Percentiles rank a stretch among this genome's conserved stretches.
These are phyloP conservation scores for Rubroshorea leprosula DNA, from an alignment of 345 rosid genomes.

Conservation along the genomic window DNA sequence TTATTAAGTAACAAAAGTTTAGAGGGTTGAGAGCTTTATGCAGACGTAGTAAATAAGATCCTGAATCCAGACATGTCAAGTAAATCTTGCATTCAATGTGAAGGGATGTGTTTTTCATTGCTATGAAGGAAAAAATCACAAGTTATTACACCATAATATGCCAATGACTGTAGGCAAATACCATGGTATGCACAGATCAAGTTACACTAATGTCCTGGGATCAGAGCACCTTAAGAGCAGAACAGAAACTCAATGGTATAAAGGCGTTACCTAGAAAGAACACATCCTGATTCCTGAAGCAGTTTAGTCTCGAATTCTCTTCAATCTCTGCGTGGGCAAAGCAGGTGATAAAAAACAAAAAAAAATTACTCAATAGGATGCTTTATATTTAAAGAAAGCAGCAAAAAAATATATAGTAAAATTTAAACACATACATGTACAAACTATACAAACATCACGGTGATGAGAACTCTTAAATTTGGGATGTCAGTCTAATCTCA, in stretches of 20 bases:
- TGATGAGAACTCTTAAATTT: constrained; percentile 17
- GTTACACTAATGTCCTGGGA: constrained; percentile 15
- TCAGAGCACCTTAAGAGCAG: constrained; percentile 20
- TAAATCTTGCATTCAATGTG: constrained; percentile 2
- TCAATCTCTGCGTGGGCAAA: constrained; percentile 35
- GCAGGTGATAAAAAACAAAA: constrained; percentile 34
- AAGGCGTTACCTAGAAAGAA: constrained; percentile 16
- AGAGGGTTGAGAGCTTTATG: too few species aligned
- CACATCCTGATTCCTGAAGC: constrained; percentile 22
- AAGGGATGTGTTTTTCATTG: constrained; percentile 39
- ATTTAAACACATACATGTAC: constrained; percentile 67
- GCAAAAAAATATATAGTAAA: background rate
- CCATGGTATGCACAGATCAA: constrained; percentile 1
- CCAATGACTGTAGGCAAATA: constrained; percentile 11
- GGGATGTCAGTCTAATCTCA: constrained; percentile 17
- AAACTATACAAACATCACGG: constrained; percentile 41
- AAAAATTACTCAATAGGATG: constrained; percentile 19
- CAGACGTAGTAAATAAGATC: too few species aligned
- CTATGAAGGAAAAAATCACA: constrained; percentile 11
- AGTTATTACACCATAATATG: too few species aligned
- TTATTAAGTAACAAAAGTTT: too few species aligned
- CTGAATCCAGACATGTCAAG: too few species aligned
- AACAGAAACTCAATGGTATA: constrained; percentile 21
- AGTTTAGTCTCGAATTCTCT: constrained; percentile 29
- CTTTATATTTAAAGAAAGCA: background rate